Evolutionary conservation across 495 filamentous ascomycete genomes (phyloP), one percentile per base, ranked within the genome.

Genomic region (Usnea hakonensis): DNA sequence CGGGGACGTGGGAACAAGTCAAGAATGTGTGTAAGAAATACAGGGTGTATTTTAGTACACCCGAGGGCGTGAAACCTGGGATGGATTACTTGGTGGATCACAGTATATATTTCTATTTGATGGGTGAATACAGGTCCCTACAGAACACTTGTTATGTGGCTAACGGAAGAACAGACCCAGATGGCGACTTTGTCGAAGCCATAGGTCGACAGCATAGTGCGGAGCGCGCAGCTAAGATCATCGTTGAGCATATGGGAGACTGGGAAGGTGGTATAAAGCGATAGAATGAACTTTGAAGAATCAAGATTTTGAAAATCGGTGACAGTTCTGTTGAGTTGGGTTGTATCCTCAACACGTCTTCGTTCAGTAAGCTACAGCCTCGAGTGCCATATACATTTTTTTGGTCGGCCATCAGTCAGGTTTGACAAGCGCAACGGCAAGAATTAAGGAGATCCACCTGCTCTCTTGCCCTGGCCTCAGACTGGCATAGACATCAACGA

Each of bases 91-190:
- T 98, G 64, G 94, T 98, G 43, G 94, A 97, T 76, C 94, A 98
- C 76, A 96, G 90, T 70, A 97, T 98, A 65, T 98, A 98, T 79
- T 98, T 98, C 71, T 98, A 98, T 73, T 75, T 98, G 64, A 98
- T 98, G 94, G 87, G 85, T 87, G 75, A 73, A 83, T 76, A 1
- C 26, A 2, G 23, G 43, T 57, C 52, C 41, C 43, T 19, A 17
- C 13, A 19, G n/a, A 14, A 32, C 21, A 0, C 17, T 32, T 9
- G 28, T 19, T n/a, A 6, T n/a, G 48, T 32, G 7, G 23, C 48
- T 52, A 52, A 52, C 6, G 28, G 14, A 57, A 59, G 41, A 36
- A 48, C 69, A 88, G 91, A 97, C 75, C 94, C 94, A 48, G 95
- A 98, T 63, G 91, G 91, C 17, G 95, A 97, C 74, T 98, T 98